A percentile compares a stretch with the other conserved stretches of the same genome.
Evolutionary conservation across 2,329 filamentous ascomycete species (phyloP).

Genomic region (Pyrenophora graminea): DNA sequence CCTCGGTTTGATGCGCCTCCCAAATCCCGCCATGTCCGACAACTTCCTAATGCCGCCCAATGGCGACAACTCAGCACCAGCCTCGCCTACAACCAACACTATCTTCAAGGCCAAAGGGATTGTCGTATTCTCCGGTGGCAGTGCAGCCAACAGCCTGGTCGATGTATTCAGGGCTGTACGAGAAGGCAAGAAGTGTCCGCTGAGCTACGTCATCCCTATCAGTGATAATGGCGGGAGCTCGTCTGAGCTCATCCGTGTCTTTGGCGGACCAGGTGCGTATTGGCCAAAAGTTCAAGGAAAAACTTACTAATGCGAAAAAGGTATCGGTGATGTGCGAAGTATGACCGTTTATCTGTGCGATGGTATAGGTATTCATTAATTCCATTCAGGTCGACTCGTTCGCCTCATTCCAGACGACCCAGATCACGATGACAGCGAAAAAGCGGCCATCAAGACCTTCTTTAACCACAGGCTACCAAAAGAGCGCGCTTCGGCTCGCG

Average conservation of each 20-base stretch:
- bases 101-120: constrained; percentile 58
- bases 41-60: constrained; percentile 20
- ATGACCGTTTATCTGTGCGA: constrained; percentile 36
- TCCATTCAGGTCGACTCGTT: constrained; percentile 73
- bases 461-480: constrained; percentile 85
- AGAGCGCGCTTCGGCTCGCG: constrained; percentile 63
- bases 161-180: constrained; percentile 75
- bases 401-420: constrained; percentile 76
- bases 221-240: constrained; percentile 95
- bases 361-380: not conserved
- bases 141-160: constrained; percentile 90
- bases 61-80: constrained; percentile 21
- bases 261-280: constrained; percentile 79
- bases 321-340: constrained; percentile 78
- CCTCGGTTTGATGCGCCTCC: not conserved
- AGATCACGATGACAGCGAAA: constrained; percentile 56
- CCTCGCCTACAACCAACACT: constrained; percentile 27
- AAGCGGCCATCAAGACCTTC: constrained; percentile 74
- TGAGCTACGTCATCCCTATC: constrained; percentile 91
- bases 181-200: constrained; percentile 65
- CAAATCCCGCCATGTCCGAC: constrained; percentile 22
- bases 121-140: constrained; percentile 88
- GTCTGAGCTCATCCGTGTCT: constrained; percentile 89
- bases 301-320: constrained; percentile 30
- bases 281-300: constrained; percentile 8